Conservation (phyloP, 306 rosid genomes). For the Glycine soja region DNA sequence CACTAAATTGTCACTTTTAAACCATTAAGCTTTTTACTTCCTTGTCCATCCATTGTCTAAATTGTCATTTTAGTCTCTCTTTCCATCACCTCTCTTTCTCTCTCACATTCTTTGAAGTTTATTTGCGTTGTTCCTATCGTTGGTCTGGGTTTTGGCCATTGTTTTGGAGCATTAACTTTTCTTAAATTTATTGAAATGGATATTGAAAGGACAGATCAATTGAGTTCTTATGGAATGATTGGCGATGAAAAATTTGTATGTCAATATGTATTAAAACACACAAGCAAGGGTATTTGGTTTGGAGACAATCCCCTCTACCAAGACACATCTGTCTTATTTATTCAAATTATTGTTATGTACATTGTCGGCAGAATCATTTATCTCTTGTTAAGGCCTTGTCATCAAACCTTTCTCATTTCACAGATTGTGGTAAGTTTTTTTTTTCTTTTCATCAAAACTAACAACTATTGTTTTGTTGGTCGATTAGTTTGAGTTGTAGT, state of each 20-base stretch:
- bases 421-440: constrained; percentile 44
- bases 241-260: constrained; percentile 16
- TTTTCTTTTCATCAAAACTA: background rate
- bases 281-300: background rate
- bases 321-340: background rate
- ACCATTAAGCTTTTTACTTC: constrained; percentile 43
- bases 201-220: rapidly evolving
- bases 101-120: constrained; percentile 14
- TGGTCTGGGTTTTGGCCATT: background rate
- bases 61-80: background rate
- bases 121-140: background rate
- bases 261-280: background rate
- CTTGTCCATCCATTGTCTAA: constrained; percentile 43
- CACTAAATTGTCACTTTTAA: constrained; percentile 34
- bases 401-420: constrained; percentile 41
- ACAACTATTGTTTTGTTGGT: background rate
- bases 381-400: constrained; percentile 40
- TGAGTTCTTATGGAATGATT: constrained; percentile 36
- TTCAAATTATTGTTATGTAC: constrained; percentile 35
- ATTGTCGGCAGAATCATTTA: constrained; percentile 32
- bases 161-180: constrained; percentile 23
- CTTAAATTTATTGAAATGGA: constrained; percentile 24
- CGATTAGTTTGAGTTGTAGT: background rate
- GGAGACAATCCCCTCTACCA: constrained; percentile 35
- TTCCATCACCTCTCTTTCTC: constrained; percentile 33